Conservation (phyloP, 345 rosid genomes). For the Populus deltoides region DNA sequence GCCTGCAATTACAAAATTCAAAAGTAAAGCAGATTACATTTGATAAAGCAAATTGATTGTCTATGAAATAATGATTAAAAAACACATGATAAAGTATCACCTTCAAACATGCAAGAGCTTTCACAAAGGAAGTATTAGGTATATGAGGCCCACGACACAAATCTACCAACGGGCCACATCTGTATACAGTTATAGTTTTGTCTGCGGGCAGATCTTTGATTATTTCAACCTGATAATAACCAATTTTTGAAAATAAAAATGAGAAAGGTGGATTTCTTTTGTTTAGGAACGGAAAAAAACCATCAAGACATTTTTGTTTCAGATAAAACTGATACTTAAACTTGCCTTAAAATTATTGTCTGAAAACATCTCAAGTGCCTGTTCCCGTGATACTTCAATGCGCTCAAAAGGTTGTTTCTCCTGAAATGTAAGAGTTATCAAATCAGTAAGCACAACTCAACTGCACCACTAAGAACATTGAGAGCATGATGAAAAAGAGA, state of each 20-base stretch:
- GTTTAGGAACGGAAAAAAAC: conserved; percentile 13
- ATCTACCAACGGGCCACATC: conserved; percentile 97
- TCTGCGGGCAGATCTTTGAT: conserved; percentile 79
- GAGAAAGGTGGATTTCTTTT: background rate
- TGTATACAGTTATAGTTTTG: conserved; percentile 89
- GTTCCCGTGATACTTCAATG: conserved; percentile 85
- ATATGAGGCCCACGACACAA: conserved; percentile 99
- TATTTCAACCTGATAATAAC: conserved; percentile 71
- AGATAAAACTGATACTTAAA: conserved; percentile 10
- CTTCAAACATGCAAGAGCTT: conserved; percentile 92
- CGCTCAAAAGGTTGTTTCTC: conserved; percentile 92
- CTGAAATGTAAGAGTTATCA: conserved; percentile 30
- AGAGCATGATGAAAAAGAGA: background rate
- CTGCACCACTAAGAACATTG: background rate
- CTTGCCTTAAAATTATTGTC: conserved; percentile 87
- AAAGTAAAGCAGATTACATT: conserved; percentile 10
- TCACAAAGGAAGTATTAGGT: conserved; percentile 93
- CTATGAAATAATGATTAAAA: conserved; percentile 9
- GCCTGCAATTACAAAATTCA: conserved; percentile 53
- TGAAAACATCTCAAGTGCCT: conserved; percentile 85
- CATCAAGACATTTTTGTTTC: background rate
- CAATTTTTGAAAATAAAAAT: background rate
- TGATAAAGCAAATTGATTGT: conserved; percentile 10
- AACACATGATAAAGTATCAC: conserved; percentile 32
- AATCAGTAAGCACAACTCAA: background rate